Base-by-base conservation (phyloP, 495 filamentous ascomycete species). In the Usnea hakonensis region DNA sequence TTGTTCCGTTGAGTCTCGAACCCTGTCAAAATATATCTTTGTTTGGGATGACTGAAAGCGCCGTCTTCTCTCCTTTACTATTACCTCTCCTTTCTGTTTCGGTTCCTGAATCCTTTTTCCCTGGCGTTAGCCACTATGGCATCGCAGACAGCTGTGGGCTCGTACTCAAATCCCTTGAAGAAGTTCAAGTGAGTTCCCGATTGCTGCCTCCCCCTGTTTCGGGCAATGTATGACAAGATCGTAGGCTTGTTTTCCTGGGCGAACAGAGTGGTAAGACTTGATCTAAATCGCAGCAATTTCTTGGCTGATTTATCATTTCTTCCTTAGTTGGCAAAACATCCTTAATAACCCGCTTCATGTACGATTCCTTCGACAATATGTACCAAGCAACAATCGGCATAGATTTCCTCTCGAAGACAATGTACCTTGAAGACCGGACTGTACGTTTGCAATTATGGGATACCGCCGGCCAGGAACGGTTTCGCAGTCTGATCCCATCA, bases 281-380 rank as follows among this genome's bases (percentile, higher is more conserved):
- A 30, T 36, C 30, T 48, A 28, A 53, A 38, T 33, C 55, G 38
- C 37, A 41, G n/a, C 46, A 46, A 57, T 63, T 56, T 71, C 64
- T 55, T 58, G 21, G 58, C 50, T 62, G 11, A 57, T 19, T 2
- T 32, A 6, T 48, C n/a, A 61, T 26, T 35, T 26, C 40, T 21
- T 66, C 2, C 0, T 28, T 30, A 97, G 94, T 98, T 62, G 94
- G 94, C 66, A 98, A 98, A 79, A 98, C 94, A 41, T 97, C 95
- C 50, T 78, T 98, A 70, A 98, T 98, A 73, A 98, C 94, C 59
- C 87, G 94, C 61, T 98, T 98, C 79, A 98, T 98, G 94, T 98
- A 98, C 81, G 94, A 98, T 77, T 96, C 94, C 38, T 98, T 98
- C 83, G 95, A 98, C 81, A 96, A 95, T 78, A 97, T 92, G 84